Percentiles rank a stretch among this genome's conserved stretches.
phyloP scores from a whole-genome alignment of 805 yeast species.

The Ogataea saltuana region DNA sequence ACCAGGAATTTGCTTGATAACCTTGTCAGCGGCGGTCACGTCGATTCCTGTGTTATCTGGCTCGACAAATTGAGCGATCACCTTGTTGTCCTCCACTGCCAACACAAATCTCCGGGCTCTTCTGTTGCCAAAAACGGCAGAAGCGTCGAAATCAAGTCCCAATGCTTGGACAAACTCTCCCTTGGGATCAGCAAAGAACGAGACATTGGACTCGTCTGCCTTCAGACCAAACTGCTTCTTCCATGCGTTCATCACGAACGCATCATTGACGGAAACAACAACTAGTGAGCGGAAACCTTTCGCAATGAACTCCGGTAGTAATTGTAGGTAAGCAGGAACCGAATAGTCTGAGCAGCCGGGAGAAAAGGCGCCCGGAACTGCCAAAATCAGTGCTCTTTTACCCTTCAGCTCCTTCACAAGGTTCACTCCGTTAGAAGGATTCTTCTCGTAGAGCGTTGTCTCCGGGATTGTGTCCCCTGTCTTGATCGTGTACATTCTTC shows the following conservation, averaged over 20 bases:
- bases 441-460: conserved; percentile 25
- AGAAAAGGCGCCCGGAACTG: conserved; percentile 78
- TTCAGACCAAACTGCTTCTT: conserved; percentile 43
- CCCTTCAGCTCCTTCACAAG: conserved; percentile 24
- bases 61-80: conserved; percentile 66
- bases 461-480: conserved; percentile 27
- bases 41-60: conserved; percentile 77
- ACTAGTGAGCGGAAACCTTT: conserved; percentile 67
- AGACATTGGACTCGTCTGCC: conserved; percentile 22
- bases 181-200: conserved; percentile 74
- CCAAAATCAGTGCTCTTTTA: conserved; percentile 49
- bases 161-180: conserved; percentile 69
- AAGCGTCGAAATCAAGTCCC: conserved; percentile 73
- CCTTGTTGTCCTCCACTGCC: conserved; percentile 73
- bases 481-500: conserved; percentile 20
- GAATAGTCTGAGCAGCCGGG: conserved; percentile 75
- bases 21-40: conserved; percentile 49
- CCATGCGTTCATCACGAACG: conserved; percentile 87
- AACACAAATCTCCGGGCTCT: conserved; percentile 78
- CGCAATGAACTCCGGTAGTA: conserved; percentile 50
- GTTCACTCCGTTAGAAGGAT: conserved; percentile 26
- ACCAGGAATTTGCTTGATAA: conserved; percentile 36
- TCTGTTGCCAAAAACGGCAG: conserved; percentile 70
- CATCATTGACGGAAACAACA: conserved; percentile 81
- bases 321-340: conserved; percentile 69